Percentiles rank a stretch among this genome's conserved stretches.
Conservation (phyloP, 441 rosid species). For the Populus hybrid region DNA sequence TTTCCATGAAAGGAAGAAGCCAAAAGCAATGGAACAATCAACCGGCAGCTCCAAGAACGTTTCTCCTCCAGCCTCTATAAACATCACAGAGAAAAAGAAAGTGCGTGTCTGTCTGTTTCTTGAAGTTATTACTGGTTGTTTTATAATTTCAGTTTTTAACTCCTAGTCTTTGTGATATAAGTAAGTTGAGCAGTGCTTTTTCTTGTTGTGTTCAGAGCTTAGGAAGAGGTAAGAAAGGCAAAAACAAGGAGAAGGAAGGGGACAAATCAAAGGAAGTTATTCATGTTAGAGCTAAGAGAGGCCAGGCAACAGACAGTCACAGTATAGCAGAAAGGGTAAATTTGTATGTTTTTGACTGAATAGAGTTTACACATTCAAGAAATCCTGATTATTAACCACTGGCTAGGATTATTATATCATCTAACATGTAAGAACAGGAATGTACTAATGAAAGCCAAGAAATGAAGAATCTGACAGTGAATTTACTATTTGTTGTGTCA, state of each 20-base stretch:
- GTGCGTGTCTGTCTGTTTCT: slow-evolving; percentile 11
- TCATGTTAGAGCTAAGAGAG: slow-evolving; percentile 59
- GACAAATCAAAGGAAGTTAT: slow-evolving; percentile 33
- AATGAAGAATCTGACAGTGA: not conserved
- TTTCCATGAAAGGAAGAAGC: slow-evolving; percentile 23
- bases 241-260: slow-evolving; percentile 20
- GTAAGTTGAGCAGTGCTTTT: not conserved
- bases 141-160: not conserved
- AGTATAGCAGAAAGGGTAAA: slow-evolving; percentile 58
- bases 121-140: not conserved
- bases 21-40: slow-evolving; percentile 26
- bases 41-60: slow-evolving; percentile 9
- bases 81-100: slow-evolving; percentile 19
- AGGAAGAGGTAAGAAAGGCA: slow-evolving; percentile 32
- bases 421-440: not conserved
- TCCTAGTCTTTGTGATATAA: not conserved
- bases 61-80: slow-evolving; percentile 22
- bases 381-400: not conserved
- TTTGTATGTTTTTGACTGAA: not conserved
- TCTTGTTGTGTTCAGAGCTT: slow-evolving; percentile 20
- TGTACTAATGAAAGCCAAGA: too few relatives aligned
- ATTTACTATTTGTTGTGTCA: slow-evolving; percentile 18
- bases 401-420: not conserved
- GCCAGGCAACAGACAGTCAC: slow-evolving; percentile 62
- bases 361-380: not conserved